Percentiles rank a stretch among this genome's conserved stretches.
Evolutionary conservation across 148 eudicot genomes (phyloP).

Genomic region (Persicaria maculosa): DNA sequence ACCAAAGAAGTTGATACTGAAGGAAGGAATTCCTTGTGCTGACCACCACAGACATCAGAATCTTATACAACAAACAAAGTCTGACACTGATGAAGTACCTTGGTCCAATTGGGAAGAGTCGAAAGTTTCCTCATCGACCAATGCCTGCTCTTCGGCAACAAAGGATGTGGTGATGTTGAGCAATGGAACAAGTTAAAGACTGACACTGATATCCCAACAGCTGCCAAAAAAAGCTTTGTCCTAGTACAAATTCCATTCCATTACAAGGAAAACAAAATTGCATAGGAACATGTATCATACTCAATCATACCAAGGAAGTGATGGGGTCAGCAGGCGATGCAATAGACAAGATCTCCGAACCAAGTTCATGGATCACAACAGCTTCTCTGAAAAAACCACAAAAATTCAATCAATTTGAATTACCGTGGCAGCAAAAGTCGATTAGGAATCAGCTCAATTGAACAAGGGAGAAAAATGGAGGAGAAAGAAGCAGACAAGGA

Average conservation of each 20-base stretch:
- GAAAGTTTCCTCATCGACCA: conserved; percentile 20
- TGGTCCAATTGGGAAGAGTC: conserved; percentile 22
- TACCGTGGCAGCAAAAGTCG: not conserved
- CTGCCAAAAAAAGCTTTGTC: conserved; percentile 37
- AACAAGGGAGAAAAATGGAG: conserved; percentile 17
- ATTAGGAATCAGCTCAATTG: conserved; percentile 5
- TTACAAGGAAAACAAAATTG: not conserved
- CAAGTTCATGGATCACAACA: conserved; percentile 58
- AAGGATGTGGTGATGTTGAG: conserved; percentile 93
- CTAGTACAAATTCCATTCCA: too few species aligned
- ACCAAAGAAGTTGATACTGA: conserved; percentile 75
- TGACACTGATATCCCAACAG: conserved; percentile 86
- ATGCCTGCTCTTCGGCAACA: conserved; percentile 92
- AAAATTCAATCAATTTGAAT: not conserved
- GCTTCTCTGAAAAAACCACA: conserved; percentile 28
- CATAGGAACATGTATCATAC: not conserved
- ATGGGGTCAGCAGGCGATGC: conserved; percentile 92
- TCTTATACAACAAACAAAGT: not conserved
- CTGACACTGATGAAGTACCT: conserved; percentile 32
- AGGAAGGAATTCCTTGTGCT: conserved; percentile 51
- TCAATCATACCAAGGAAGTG: conserved; percentile 20
- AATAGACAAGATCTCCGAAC: conserved; percentile 61
- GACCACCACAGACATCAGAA: conserved; percentile 17
- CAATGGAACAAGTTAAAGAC: conserved; percentile 87
- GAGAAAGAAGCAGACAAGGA: conserved; percentile 13